Evolutionary conservation across 306 rosid species (phyloP), one percentile per base, ranked within the genome.

Genomic region (Biancaea sappan): DNA sequence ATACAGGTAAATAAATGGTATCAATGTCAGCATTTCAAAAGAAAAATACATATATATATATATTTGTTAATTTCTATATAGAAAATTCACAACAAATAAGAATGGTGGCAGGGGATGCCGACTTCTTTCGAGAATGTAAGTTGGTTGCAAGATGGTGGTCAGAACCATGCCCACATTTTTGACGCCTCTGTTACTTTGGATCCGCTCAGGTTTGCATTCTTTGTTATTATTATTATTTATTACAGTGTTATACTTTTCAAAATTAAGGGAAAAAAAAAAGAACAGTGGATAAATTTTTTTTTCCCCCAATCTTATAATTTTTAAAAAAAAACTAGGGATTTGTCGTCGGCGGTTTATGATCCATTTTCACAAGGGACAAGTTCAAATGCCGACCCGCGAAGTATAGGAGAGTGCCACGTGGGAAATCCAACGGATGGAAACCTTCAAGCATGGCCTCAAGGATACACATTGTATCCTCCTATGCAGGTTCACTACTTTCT

Each of bases 361-460:
- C 87, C 94, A 18, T 88, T 85, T 82, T 77, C 90, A 1, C 96
- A 86, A 78, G 96, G 92, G 16, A 62, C 83, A 0, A 83, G 75
- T 62, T 86, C 92, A 47, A 88, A 76, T 18, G 82, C 65, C 0
- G 85, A 91, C 43, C 87, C 84, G 29, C 76, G 71, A 26, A 81
- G 70, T 12, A 78, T 88, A 21, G 86, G 74, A 8, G 86, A 86
- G 66, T 87, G 90, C 66, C 87, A 83, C 12, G 91, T 81, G 53
- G 52, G 76, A 37, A 84, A 84, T 19, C 75, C 74, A 41, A 81
- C 67, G 0, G 86, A 89, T 0, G 82, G 78, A 5, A 83, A 83
- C 64, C 82, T 88, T 51, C 65, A 79, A 34, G 59, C 84, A 24
- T 91, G 96, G 94, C 82, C 90, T 25, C 90, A 81, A 46, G 86